phyloP scores from a whole-genome alignment of 2,329 filamentous ascomycete genomes.

The Leptographium flavum region DNA sequence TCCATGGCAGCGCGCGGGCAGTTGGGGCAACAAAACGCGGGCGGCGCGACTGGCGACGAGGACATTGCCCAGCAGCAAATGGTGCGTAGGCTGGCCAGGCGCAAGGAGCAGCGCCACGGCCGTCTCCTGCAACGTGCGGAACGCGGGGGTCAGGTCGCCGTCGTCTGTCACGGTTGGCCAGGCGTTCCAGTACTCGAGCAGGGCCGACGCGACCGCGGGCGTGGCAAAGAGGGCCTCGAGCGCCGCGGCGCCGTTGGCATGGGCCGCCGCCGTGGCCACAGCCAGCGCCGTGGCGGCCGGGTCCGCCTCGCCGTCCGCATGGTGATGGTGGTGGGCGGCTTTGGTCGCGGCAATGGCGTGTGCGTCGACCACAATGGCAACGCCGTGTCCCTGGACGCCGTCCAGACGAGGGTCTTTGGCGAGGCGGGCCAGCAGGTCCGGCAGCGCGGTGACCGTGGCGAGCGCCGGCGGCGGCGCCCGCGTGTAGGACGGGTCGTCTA shows the following conservation, averaged over 20 bases:
- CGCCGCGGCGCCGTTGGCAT: conserved; percentile 49
- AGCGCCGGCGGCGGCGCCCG: conserved; percentile 40
- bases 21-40: conserved; percentile 64
- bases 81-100: conserved; percentile 50
- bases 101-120: conserved; percentile 48
- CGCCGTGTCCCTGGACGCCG: no score
- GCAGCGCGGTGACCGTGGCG: conserved; percentile 37
- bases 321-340: background rate
- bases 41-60: conserved; percentile 80
- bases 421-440: conserved; percentile 59
- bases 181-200: conserved; percentile 84
- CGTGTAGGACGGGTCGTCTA: conserved; percentile 62
- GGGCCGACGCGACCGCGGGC: conserved; percentile 41
- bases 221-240: conserved; percentile 25
- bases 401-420: conserved; percentile 56
- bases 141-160: conserved; percentile 52
- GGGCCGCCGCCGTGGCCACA: conserved; percentile 36
- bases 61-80: conserved; percentile 72
- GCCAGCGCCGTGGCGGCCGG: background rate
- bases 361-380: background rate
- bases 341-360: conserved; percentile 16
- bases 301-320: background rate
- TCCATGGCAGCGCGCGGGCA: conserved; percentile 61
- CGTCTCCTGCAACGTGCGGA: conserved; percentile 54
- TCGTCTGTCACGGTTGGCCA: conserved; percentile 43